Percentiles rank a stretch among this genome's conserved stretches.
Evolutionary conservation across 2,329 filamentous ascomycete genomes (phyloP).

Genomic region (Bipolaris zeicola): DNA sequence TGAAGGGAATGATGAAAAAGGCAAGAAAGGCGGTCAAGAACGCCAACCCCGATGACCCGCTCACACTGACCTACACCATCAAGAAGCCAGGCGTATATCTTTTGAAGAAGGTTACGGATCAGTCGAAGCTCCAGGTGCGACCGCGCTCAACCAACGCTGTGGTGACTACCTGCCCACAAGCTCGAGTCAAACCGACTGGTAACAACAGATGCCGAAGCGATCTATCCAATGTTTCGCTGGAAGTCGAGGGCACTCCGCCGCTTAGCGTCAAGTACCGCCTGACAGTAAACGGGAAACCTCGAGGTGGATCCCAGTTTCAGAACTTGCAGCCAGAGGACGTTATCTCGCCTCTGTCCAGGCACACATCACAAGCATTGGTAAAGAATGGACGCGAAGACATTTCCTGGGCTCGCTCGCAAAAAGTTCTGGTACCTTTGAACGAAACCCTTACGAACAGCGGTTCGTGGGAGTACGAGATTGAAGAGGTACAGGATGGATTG

Average conservation of each 20-base stretch:
- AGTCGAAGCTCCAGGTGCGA: slow-evolving; percentile 92
- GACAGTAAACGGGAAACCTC: slow-evolving; percentile 80
- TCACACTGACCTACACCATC: slow-evolving; percentile 73
- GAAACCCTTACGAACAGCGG: slow-evolving; percentile 83
- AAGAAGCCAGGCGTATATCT: slow-evolving; percentile 90
- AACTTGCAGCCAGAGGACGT: slow-evolving; percentile 91
- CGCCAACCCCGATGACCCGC: slow-evolving; percentile 59
- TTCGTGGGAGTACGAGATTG: slow-evolving; percentile 86
- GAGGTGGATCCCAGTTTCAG: slow-evolving; percentile 81
- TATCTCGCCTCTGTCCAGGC: slow-evolving; percentile 73
- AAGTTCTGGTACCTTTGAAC: slow-evolving; percentile 81
- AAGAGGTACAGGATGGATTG: slow-evolving; percentile 89
- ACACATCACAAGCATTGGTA: slow-evolving; percentile 63
- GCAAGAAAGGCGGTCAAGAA: slow-evolving; percentile 63
- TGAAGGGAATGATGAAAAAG: slow-evolving; percentile 75
- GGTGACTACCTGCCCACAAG: slow-evolving; percentile 84
- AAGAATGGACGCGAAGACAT: slow-evolving; percentile 67
- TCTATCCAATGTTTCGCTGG: slow-evolving; percentile 80
- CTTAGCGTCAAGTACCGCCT: slow-evolving; percentile 92
- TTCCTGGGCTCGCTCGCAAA: slow-evolving; percentile 79
- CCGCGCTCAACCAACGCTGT: slow-evolving; percentile 76
- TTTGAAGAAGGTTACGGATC: slow-evolving; percentile 83
- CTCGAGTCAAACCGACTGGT: slow-evolving; percentile 69
- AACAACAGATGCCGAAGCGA: slow-evolving; percentile 82
- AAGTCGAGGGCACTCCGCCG: slow-evolving; percentile 87